phyloP scores from a whole-genome alignment of 1,139 yeast genomes.

The Candida tetrigidarum region DNA sequence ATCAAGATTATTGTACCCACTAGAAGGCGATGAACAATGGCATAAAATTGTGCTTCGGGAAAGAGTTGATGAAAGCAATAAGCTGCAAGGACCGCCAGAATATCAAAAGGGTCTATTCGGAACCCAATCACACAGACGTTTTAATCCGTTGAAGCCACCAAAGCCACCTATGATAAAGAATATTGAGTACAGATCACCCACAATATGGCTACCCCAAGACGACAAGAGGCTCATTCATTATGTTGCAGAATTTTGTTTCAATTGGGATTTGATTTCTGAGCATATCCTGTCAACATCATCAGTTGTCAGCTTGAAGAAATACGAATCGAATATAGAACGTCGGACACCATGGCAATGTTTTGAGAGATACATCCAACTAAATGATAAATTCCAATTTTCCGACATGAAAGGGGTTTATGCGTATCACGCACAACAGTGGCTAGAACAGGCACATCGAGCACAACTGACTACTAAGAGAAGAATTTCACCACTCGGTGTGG shows the following conservation, averaged over 20 bases:
- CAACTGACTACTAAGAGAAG: constrained; percentile 88
- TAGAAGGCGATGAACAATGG: constrained; percentile 67
- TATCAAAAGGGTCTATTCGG: constrained; percentile 64
- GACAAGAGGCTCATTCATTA: constrained; percentile 79
- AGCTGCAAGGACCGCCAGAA: constrained; percentile 33
- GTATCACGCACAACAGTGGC: constrained; percentile 85
- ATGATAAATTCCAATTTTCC: constrained; percentile 80
- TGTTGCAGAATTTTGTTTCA: constrained; percentile 86
- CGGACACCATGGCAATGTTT: constrained; percentile 99
- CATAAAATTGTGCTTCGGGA: constrained; percentile 62
- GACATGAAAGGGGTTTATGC: constrained; percentile 92
- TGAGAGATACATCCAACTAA: constrained; percentile 92
- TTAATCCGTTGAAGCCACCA: constrained; percentile 76
- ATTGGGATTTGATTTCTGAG: constrained; percentile 91
- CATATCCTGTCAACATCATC: constrained; percentile 61
- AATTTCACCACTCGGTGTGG: constrained; percentile 90
- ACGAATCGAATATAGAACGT: constrained; percentile 87
- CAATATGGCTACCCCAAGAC: constrained; percentile 96
- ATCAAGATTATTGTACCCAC: constrained; percentile 61
- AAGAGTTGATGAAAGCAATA: constrained; percentile 24
- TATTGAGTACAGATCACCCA: constrained; percentile 82
- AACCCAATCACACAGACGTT: constrained; percentile 60
- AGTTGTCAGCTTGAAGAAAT: constrained; percentile 61
- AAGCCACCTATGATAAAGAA: constrained; percentile 84
- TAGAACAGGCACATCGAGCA: constrained; percentile 87